A percentile compares a stretch with the other conserved stretches of the same genome.
phyloP scores from a whole-genome alignment of 345 rosid genomes.

The Sonneratia caseolaris region DNA sequence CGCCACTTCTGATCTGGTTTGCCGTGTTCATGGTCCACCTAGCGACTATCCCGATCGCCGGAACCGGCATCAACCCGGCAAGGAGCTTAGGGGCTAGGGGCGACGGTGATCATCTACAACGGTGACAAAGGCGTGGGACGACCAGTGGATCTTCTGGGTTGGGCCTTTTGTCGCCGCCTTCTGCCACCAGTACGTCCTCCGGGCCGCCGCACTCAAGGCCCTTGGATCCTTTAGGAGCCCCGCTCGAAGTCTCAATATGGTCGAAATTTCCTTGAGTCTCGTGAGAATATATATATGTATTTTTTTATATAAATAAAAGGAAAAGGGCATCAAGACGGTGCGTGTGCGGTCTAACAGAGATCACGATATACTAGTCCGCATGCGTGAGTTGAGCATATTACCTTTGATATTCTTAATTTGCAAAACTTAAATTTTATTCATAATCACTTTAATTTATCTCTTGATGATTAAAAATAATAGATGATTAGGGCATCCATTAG shows the following conservation, averaged over 20 bases:
- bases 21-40: slow-evolving; percentile 27
- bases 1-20: slow-evolving; percentile 26
- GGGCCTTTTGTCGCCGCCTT: slow-evolving; percentile 85
- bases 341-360: no score
- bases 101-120: slow-evolving; percentile 22
- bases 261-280: not conserved
- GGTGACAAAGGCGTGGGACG: slow-evolving; percentile 21
- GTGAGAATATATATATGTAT: not conserved
- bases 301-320: no score
- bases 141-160: slow-evolving; percentile 95
- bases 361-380: no score
- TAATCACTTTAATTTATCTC: no score
- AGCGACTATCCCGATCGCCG: slow-evolving; percentile 26
- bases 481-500: no score
- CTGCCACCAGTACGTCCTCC: slow-evolving; percentile 69
- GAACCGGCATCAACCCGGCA: slow-evolving; percentile 30
- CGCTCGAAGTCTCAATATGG: slow-evolving; percentile 22
- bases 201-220: slow-evolving; percentile 71
- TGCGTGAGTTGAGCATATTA: no score
- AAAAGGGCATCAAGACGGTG: no score
- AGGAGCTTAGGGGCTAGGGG: slow-evolving; percentile 26
- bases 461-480: no score
- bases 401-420: no score
- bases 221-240: slow-evolving; percentile 83
- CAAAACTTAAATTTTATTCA: no score